Conservation (phyloP, 495 filamentous ascomycete species). For the Tuber calosporum region DNA sequence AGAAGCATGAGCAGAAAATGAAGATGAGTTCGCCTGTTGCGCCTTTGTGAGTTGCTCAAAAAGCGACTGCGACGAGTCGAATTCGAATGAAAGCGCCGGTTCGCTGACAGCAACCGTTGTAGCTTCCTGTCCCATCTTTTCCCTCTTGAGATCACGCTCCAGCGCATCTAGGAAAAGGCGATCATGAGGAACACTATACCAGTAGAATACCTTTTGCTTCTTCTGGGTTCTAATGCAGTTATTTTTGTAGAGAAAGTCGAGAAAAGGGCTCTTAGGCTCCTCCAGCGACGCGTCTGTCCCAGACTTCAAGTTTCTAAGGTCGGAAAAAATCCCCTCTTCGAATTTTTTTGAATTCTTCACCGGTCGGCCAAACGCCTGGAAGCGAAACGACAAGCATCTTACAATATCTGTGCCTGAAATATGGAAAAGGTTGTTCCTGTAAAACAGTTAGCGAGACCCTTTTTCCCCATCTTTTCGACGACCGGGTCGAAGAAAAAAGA, state of each 20-base stretch:
- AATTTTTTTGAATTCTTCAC: conserved; percentile 99
- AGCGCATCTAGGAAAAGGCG: conserved; percentile 93
- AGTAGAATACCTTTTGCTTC: conserved; percentile 99
- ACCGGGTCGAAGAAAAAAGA: conserved; percentile 6
- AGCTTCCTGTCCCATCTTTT: conserved; percentile 98
- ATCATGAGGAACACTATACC: conserved; percentile 99
- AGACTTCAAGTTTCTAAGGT: conserved; percentile 94
- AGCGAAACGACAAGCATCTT: conserved; percentile 93
- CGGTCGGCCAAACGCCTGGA: conserved; percentile 94
- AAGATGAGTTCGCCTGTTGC: conserved; percentile 94
- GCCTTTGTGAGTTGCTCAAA: conserved; percentile 99
- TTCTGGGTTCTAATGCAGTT: conserved; percentile 99
- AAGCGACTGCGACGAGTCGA: conserved; percentile 96
- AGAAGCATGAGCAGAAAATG: conserved; percentile 80
- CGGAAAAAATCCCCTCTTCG: conserved; percentile 98
- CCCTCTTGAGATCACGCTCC: conserved; percentile 93
- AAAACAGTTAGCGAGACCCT: conserved; percentile 41
- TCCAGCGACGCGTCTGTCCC: conserved; percentile 98
- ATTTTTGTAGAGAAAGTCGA: conserved; percentile 99
- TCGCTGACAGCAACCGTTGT: conserved; percentile 94
- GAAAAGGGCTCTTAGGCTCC: conserved; percentile 95
- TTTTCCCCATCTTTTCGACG: background rate
- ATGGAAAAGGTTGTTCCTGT: conserved; percentile 95
- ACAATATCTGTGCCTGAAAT: conserved; percentile 99
- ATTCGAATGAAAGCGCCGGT: conserved; percentile 94